A percentile compares a stretch with the other conserved stretches of the same genome.
These are phyloP conservation scores for Acer saccharum DNA, from an alignment of 345 rosid species.

Conservation along the genomic window DNA sequence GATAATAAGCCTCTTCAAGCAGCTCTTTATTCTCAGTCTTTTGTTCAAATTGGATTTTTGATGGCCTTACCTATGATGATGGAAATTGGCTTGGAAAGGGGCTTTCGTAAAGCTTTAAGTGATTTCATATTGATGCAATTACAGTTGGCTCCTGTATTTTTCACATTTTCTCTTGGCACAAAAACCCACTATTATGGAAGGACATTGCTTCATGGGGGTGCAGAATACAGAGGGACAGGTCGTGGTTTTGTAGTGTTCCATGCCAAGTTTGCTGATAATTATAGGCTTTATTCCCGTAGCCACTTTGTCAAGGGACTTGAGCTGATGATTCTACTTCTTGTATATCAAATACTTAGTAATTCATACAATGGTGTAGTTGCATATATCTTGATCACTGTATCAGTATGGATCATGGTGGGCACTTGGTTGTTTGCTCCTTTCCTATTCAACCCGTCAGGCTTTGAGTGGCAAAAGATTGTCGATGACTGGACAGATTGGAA, in stretches of 20 bases:
- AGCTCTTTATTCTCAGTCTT: slow-evolving; percentile 69
- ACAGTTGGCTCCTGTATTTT: slow-evolving; percentile 65
- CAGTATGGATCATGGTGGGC: slow-evolving; percentile 66
- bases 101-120: slow-evolving; percentile 59
- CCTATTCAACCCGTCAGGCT: slow-evolving; percentile 69
- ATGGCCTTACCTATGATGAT: slow-evolving; percentile 72
- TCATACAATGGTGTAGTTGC: slow-evolving; percentile 45
- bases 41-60: slow-evolving; percentile 69
- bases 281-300: slow-evolving; percentile 65
- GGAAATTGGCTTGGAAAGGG: slow-evolving; percentile 79
- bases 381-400: slow-evolving; percentile 52
- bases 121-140: slow-evolving; percentile 72
- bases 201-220: slow-evolving; percentile 84
- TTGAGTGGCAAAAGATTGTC: slow-evolving; percentile 70
- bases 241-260: slow-evolving; percentile 91
- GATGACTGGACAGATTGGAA: slow-evolving; percentile 83
- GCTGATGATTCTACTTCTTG: slow-evolving; percentile 59
- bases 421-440: slow-evolving; percentile 76
- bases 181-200: slow-evolving; percentile 68
- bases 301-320: slow-evolving; percentile 74
- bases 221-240: slow-evolving; percentile 84
- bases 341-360: slow-evolving; percentile 52
- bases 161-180: slow-evolving; percentile 74
- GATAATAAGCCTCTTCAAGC: slow-evolving; percentile 57
- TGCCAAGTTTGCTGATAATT: slow-evolving; percentile 83